phyloP scores from a whole-genome alignment of 1,284 basidiomycete genomes.

The Butyriboletus appendiculatus region DNA sequence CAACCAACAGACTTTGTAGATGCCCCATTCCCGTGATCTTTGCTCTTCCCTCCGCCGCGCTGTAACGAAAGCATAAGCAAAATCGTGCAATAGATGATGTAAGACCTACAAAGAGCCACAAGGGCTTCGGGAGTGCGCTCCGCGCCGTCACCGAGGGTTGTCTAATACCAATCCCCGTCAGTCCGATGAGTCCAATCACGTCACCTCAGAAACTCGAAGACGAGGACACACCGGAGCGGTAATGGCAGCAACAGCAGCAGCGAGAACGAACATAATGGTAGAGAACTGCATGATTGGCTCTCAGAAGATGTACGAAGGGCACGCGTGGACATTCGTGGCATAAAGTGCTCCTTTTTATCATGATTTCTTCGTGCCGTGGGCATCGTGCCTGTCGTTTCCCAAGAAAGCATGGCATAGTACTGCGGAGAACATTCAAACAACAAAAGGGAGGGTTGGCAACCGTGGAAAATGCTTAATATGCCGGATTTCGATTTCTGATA shows the following conservation, averaged over 20 bases:
- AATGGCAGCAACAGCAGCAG: neutral
- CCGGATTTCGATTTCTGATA: no score
- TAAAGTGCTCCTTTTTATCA: no score
- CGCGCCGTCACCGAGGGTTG: neutral
- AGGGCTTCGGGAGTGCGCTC: no score
- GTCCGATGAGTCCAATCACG: no score
- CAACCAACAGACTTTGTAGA: no score
- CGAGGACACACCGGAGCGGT: neutral
- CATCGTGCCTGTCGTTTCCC: no score
- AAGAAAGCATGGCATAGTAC: no score
- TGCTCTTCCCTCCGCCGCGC: no score
- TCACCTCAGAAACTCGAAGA: neutral
- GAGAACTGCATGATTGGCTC: neutral
- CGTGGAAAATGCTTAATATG: no score
- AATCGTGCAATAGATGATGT: neutral
- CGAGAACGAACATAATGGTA: neutral
- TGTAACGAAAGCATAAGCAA: neutral
- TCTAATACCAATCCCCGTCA: neutral
- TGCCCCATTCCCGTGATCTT: fast-evolving
- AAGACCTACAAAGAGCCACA: neutral
- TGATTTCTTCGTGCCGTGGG: no score
- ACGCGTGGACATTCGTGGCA: neutral
- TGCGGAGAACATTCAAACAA: no score
- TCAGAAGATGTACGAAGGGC: neutral
- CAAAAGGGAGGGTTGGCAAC: no score